phyloP scores from a whole-genome alignment of 805 yeast genomes.

The Wickerhamiella cacticola region DNA sequence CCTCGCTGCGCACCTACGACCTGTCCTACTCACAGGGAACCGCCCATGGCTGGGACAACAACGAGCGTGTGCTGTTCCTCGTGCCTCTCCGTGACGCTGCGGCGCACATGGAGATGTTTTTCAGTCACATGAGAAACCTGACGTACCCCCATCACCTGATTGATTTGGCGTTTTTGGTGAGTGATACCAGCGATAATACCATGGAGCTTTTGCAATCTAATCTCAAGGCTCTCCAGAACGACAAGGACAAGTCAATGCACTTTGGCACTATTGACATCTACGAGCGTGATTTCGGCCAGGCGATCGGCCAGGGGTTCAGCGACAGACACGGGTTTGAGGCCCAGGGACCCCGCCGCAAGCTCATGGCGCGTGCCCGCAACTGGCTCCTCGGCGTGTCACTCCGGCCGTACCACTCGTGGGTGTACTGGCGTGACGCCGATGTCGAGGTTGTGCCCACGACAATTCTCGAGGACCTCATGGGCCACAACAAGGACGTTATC shows the following conservation, averaged over 20 bases:
- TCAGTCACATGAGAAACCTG: conserved; percentile 63
- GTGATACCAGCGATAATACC: conserved; percentile 81
- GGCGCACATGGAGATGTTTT: conserved; percentile 79
- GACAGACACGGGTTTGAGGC: conserved; percentile 94
- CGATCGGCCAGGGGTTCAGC: conserved; percentile 81
- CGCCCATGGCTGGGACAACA: conserved; percentile 64
- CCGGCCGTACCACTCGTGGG: conserved; percentile 89
- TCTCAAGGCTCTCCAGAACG: conserved; percentile 51
- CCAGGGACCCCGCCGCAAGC: conserved; percentile 87
- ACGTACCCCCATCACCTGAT: conserved; percentile 71
- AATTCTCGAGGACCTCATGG: conserved; percentile 83
- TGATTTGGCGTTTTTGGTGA: conserved; percentile 67
- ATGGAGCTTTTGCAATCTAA: conserved; percentile 51
- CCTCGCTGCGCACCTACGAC: conserved; percentile 57
- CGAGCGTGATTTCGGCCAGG: conserved; percentile 87
- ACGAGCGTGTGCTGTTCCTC: conserved; percentile 68
- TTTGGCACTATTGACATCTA: conserved; percentile 71
- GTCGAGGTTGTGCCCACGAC: conserved; percentile 84
- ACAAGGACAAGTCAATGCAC: conserved; percentile 46
- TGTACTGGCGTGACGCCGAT: conserved; percentile 96
- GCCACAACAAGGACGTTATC: conserved; percentile 77
- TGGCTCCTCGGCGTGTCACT: conserved; percentile 83
- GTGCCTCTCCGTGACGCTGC: conserved; percentile 92
- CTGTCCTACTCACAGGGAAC: conserved; percentile 52
- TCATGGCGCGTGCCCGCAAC: conserved; percentile 92